Percentiles rank a stretch among this genome's conserved stretches.
phyloP scores from a whole-genome alignment of 2,329 filamentous ascomycete genomes.

The Botryosphaeria agaves region DNA sequence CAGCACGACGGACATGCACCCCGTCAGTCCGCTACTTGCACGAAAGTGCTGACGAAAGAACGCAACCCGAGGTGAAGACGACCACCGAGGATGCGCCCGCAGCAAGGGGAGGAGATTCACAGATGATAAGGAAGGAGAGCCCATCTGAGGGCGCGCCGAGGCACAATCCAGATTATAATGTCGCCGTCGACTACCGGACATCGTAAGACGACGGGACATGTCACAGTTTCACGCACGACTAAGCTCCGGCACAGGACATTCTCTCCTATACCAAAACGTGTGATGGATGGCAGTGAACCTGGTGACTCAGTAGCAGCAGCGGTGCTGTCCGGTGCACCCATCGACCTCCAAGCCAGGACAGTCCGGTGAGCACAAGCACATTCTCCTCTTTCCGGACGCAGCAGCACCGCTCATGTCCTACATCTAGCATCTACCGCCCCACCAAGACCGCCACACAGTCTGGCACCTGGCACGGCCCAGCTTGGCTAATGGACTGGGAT shows the following conservation, averaged over 20 bases:
- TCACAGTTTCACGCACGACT: slow-evolving; percentile 1
- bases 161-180: slow-evolving; percentile 68
- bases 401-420: slow-evolving; percentile 1
- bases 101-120: slow-evolving; percentile 20
- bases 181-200: slow-evolving; percentile 70
- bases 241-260: slow-evolving; percentile 44
- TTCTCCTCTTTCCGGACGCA: not conserved
- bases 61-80: slow-evolving; percentile 12
- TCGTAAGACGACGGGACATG: slow-evolving; percentile 44
- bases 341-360: slow-evolving; percentile 83
- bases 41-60: slow-evolving; percentile 6
- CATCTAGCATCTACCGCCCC: slow-evolving; percentile 80
- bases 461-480: slow-evolving; percentile 63
- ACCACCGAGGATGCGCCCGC: slow-evolving; percentile 19
- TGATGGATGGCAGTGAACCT: slow-evolving; percentile 84
- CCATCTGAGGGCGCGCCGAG: slow-evolving; percentile 33
- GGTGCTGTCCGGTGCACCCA: slow-evolving; percentile 76
- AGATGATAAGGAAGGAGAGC: slow-evolving; percentile 32
- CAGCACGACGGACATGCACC: not conserved
- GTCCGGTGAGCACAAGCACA: slow-evolving; percentile 54
- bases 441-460: slow-evolving; percentile 94
- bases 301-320: slow-evolving; percentile 60
- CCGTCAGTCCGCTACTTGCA: slow-evolving; percentile 12
- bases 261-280: slow-evolving; percentile 74
- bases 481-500: slow-evolving; percentile 99